Conservation (phyloP, 495 filamentous ascomycete genomes). For the Tetracladium setigerum region DNA sequence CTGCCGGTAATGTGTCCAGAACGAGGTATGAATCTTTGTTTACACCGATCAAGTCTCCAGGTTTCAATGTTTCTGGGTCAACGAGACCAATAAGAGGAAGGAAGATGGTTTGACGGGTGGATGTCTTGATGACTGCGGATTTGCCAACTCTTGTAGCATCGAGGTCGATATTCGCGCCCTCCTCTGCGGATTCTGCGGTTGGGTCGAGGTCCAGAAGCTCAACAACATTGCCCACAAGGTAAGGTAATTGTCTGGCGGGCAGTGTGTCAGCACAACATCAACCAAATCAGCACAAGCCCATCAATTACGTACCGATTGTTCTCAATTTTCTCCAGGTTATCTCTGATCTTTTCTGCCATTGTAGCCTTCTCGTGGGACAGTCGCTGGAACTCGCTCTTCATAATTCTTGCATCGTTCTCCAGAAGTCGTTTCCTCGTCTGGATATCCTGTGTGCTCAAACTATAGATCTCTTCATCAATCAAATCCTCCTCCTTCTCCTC, state of each 20-base stretch:
- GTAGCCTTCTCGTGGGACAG: slow-evolving; percentile 88
- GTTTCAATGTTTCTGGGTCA: slow-evolving; percentile 86
- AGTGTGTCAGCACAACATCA: slow-evolving; percentile 15
- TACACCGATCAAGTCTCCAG: slow-evolving; percentile 93
- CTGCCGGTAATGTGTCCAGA: slow-evolving; percentile 93
- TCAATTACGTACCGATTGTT: slow-evolving; percentile 75
- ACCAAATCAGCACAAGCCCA: no score
- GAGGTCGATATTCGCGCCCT: slow-evolving; percentile 96
- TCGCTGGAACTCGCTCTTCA: slow-evolving; percentile 94
- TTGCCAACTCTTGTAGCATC: slow-evolving; percentile 96
- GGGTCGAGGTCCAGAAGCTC: slow-evolving; percentile 95
- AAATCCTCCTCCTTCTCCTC: slow-evolving; percentile 73
- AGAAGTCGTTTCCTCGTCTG: slow-evolving; percentile 77
- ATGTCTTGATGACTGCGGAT: slow-evolving; percentile 99
- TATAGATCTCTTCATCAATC: slow-evolving; percentile 84
- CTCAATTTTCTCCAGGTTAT: slow-evolving; percentile 96
- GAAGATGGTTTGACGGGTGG: slow-evolving; percentile 97
- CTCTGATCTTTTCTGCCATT: slow-evolving; percentile 98
- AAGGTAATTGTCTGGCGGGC: slow-evolving; percentile 76
- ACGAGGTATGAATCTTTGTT: slow-evolving; percentile 99
- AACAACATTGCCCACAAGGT: slow-evolving; percentile 96
- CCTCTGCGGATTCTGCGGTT: slow-evolving; percentile 89
- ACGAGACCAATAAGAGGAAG: slow-evolving; percentile 95
- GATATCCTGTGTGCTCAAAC: slow-evolving; percentile 88
- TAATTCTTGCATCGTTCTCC: slow-evolving; percentile 95